These are phyloP conservation scores for Ensete ventricosum DNA, from an alignment of 176 grass and related monocot genomes.

Conservation along the genomic window DNA sequence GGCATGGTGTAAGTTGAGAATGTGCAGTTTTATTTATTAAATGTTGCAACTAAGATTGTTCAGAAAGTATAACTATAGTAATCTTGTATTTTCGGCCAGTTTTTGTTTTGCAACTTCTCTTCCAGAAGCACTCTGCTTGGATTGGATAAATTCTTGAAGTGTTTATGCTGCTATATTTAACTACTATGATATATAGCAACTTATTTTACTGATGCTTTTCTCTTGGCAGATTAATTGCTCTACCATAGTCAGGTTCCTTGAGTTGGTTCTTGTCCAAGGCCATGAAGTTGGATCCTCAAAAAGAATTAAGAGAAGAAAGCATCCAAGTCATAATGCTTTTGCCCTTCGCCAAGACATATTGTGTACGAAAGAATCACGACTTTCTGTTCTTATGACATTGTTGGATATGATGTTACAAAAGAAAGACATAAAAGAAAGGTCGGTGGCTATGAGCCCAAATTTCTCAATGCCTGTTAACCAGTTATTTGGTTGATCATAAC, in stretches of 20 bases:
- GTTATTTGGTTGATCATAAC: not conserved
- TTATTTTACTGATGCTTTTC: conserved; percentile 12
- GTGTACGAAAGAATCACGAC: conserved; percentile 23
- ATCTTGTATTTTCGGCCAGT: no score
- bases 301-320: conserved; percentile 46
- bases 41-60: no score
- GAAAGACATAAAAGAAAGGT: conserved; percentile 83
- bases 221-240: conserved; percentile 58
- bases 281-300: conserved; percentile 32
- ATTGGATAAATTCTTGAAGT: no score
- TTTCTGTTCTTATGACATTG: conserved; percentile 60
- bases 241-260: conserved; percentile 44
- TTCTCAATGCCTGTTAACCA: not conserved
- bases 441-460: not conserved
- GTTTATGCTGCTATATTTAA: not conserved
- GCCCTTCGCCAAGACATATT: conserved; percentile 22
- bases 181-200: not conserved
- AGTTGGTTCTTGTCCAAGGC: conserved; percentile 43
- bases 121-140: no score
- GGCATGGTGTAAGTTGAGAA: no score
- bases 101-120: no score
- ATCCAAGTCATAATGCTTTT: conserved; percentile 32
- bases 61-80: no score
- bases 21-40: no score
- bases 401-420: conserved; percentile 72